These are phyloP conservation scores for Huntiella abstrusa DNA, from an alignment of 2,329 filamentous ascomycete species.

Conservation along the genomic window DNA sequence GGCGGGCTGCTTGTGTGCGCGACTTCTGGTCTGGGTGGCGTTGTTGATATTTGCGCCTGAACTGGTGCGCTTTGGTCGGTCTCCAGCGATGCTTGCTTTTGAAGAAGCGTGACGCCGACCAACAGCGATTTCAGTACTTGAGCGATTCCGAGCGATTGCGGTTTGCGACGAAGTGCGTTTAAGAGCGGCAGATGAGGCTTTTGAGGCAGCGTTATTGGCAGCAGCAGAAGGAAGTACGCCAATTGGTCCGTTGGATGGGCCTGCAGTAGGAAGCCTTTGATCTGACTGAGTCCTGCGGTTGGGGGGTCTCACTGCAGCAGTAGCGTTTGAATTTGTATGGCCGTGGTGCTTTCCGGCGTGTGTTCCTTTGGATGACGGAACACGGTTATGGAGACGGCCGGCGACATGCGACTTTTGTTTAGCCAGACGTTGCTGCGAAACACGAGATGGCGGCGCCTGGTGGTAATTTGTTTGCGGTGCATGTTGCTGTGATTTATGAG, in stretches of 20 bases:
- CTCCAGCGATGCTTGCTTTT: conserved; percentile 32
- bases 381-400: conserved; percentile 8
- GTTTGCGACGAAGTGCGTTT: conserved; percentile 11
- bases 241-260: background rate
- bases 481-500: conserved; percentile 3
- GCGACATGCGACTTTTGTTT: conserved; percentile 11
- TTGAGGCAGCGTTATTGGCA: background rate
- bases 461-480: background rate
- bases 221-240: background rate
- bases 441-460: conserved; percentile 2
- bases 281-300: conserved; percentile 9
- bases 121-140: conserved; percentile 22
- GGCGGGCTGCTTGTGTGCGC: conserved; percentile 30
- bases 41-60: conserved; percentile 8
- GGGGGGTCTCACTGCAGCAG: conserved; percentile 8
- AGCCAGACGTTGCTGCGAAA: conserved; percentile 10
- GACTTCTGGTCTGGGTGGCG: conserved; percentile 25
- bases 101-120: conserved; percentile 39
- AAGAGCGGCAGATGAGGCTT: background rate
- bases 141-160: conserved; percentile 9
- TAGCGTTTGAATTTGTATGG: conserved; percentile 4
- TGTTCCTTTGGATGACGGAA: conserved; percentile 10
- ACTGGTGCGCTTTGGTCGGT: conserved; percentile 30
- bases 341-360: conserved; percentile 8
- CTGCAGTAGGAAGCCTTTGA: conserved; percentile 2